Conservation (phyloP, 148 eudicot species). For the Persicaria maculosa region DNA sequence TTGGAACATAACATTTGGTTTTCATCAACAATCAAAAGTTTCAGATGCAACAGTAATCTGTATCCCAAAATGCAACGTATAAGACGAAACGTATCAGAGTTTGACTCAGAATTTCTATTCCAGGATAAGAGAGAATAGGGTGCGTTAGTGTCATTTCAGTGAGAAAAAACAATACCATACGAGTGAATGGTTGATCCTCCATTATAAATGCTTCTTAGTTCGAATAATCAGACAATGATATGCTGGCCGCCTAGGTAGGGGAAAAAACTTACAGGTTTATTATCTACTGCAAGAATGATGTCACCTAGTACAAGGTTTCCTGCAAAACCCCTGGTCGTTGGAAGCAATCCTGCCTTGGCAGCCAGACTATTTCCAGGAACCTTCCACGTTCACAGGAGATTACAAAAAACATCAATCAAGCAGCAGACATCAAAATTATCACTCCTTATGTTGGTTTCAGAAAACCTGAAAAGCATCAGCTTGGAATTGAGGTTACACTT, state of each 20-base stretch:
- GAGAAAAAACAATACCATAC: too few relatives aligned
- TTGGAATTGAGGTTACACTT: neutral
- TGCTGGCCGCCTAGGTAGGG: neutral
- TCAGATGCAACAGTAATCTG: too few relatives aligned
- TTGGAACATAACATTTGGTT: too few relatives aligned
- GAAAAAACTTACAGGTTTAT: slow-evolving; percentile 58
- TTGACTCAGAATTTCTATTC: too few relatives aligned
- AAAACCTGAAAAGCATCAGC: neutral
- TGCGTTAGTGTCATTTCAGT: too few relatives aligned
- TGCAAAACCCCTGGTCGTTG: slow-evolving; percentile 93
- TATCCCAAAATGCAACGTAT: neutral
- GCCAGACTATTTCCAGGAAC: slow-evolving; percentile 83
- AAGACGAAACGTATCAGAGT: neutral
- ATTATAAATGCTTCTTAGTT: too few relatives aligned
- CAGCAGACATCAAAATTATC: neutral
- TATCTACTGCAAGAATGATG: slow-evolving; percentile 68
- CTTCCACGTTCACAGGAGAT: slow-evolving; percentile 28
- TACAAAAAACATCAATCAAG: neutral
- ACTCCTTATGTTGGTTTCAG: neutral
- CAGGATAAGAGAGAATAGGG: too few relatives aligned
- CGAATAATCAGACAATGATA: too few relatives aligned
- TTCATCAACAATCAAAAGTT: too few relatives aligned
- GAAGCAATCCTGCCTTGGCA: slow-evolving; percentile 84
- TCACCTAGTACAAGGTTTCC: slow-evolving; percentile 93
- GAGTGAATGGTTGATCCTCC: too few relatives aligned